Conservation (phyloP, 345 rosid species). For the Hibiscus mutabilis region DNA sequence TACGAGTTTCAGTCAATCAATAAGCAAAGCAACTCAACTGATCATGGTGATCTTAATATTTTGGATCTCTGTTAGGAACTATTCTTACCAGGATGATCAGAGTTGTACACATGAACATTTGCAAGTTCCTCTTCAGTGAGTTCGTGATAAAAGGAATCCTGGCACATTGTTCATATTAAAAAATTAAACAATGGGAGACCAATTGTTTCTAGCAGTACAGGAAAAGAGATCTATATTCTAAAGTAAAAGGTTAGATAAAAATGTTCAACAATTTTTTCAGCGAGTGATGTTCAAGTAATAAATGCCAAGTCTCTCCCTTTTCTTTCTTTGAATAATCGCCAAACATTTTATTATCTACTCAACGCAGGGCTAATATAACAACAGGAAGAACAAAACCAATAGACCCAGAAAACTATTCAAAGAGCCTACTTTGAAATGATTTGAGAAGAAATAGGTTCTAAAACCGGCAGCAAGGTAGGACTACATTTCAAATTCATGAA, state of each 20-base stretch:
- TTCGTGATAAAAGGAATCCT: slow-evolving; percentile 99
- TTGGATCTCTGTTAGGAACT: slow-evolving; percentile 15
- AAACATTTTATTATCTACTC: background rate
- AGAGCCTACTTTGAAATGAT: background rate
- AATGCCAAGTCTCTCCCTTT: background rate
- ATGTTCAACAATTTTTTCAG: background rate
- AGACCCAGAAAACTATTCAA: background rate
- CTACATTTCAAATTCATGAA: too few relatives aligned
- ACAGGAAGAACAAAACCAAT: background rate
- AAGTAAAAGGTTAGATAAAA: background rate
- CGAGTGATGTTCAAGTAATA: background rate
- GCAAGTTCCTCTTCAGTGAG: slow-evolving; percentile 79
- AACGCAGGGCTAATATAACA: background rate
- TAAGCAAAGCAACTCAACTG: background rate
- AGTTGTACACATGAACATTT: slow-evolving; percentile 90
- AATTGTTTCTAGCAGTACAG: background rate
- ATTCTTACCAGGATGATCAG: slow-evolving; percentile 97
- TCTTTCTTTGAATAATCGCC: background rate
- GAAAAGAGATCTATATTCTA: too few relatives aligned
- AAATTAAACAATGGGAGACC: background rate
- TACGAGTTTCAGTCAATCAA: background rate
- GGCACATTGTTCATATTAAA: slow-evolving; percentile 36
- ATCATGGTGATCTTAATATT: background rate
- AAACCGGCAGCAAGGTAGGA: background rate
- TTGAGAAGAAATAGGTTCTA: background rate